These are phyloP conservation scores for Plasmodium falciparum DNA, from an alignment of 169 alveolate species.

Conservation along the genomic window DNA sequence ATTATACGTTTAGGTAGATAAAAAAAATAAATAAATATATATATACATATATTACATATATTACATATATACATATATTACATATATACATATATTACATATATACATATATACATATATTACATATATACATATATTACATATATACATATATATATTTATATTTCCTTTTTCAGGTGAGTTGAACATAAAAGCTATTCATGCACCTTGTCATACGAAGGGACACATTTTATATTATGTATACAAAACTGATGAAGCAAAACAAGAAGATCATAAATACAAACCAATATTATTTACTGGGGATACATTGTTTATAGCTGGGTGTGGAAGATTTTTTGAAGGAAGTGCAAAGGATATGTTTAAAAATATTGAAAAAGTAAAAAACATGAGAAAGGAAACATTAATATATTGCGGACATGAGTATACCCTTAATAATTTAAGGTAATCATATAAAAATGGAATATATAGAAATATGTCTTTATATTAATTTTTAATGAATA, in stretches of 20 bases:
- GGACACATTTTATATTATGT: constrained; percentile 95
- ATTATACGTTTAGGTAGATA: constrained; percentile 69
- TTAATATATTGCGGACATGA: constrained; percentile 96
- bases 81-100: too few species aligned
- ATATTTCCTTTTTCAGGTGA: constrained; percentile 75
- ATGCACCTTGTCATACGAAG: constrained; percentile 96
- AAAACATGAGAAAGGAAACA: constrained; percentile 89
- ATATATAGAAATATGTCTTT: constrained; percentile 7
- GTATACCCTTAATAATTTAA: constrained; percentile 90
- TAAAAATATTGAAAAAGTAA: constrained; percentile 77
- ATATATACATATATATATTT: background rate
- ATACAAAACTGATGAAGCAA: constrained; percentile 54
- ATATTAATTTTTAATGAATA: background rate
- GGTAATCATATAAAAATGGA: constrained; percentile 45
- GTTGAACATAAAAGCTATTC: constrained; percentile 85
- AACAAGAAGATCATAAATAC: constrained; percentile 36
- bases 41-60: too few species aligned
- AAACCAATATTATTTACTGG: constrained; percentile 88
- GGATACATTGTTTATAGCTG: constrained; percentile 95
- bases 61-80: too few species aligned
- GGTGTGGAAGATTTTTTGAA: constrained; percentile 97
- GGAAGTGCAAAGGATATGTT: constrained; percentile 92
- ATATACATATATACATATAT: too few species aligned
- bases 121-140: too few species aligned
- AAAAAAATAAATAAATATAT: background rate